A percentile compares a stretch with the other conserved stretches of the same genome.
These are phyloP conservation scores for Malassezia yamatoensis DNA, from an alignment of 1,284 basidiomycete species.

Conservation along the genomic window DNA sequence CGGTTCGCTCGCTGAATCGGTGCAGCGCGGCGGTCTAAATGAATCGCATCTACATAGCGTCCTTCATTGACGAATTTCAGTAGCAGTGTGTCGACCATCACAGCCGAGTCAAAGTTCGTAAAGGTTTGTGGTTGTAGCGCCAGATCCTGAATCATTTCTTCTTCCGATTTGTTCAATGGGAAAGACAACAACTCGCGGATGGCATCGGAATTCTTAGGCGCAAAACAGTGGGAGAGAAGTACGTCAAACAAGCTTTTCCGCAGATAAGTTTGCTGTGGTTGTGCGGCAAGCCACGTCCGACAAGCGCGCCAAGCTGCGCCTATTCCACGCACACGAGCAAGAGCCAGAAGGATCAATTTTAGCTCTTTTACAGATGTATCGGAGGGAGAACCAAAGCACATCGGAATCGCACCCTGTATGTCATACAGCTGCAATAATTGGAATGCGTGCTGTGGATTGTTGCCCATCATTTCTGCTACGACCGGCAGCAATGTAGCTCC, in stretches of 20 bases:
- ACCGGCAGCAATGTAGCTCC: not conserved
- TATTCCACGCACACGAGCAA: slow-evolving; percentile 8
- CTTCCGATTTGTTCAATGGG: slow-evolving; percentile 24
- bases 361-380: not conserved
- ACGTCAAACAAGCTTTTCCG: not conserved
- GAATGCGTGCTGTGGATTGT: not conserved
- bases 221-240: slow-evolving; percentile 29
- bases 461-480: not conserved
- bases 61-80: slow-evolving; percentile 33
- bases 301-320: slow-evolving; percentile 10
- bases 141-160: slow-evolving; percentile 22
- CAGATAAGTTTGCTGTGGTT: not conserved
- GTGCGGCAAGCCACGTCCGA: slow-evolving; percentile 5
- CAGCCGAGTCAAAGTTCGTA: slow-evolving; percentile 16
- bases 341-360: not conserved
- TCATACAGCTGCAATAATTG: slow-evolving; percentile 10
- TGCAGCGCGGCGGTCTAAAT: slow-evolving; percentile 23
- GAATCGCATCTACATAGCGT: slow-evolving; percentile 35
- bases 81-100: slow-evolving; percentile 32
- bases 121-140: slow-evolving; percentile 14
- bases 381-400: not conserved
- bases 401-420: slow-evolving; percentile 1
- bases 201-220: slow-evolving; percentile 24
- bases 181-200: slow-evolving; percentile 26
- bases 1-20: slow-evolving; percentile 5